Evolutionary conservation across 2,329 filamentous ascomycete species (phyloP), one percentile per base, ranked within the genome.

Genomic region (Triangularia setosa): DNA sequence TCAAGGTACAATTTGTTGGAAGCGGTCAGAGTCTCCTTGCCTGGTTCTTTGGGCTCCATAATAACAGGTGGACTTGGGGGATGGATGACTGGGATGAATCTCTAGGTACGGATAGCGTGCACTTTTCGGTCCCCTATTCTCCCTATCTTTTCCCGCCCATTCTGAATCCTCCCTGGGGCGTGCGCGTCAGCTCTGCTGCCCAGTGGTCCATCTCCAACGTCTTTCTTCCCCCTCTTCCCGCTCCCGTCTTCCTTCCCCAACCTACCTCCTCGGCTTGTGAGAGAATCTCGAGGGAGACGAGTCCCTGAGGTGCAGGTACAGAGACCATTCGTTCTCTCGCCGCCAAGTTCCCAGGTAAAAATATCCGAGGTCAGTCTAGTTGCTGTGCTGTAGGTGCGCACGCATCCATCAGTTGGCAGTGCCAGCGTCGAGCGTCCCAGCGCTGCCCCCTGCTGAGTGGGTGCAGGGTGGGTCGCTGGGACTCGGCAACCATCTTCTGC

Each of bases 81-180:
- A 48, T 2, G 40, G n/a, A 11, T 21, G 40, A 9, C n/a, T 8
- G n/a, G 40, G n/a, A 21, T 48, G 40, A 5, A 21, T 21, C n/a
- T 48, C 7, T 9, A 8, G n/a, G n/a, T n/a, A n/a, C n/a, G n/a
- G n/a, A n/a, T n/a, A n/a, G n/a, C n/a, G n/a, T n/a, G n/a, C n/a
- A n/a, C n/a, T n/a, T n/a, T n/a, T n/a, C n/a, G 40, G 40, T 48
- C n/a, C n/a, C 40, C 40, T 48, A 48, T 21, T 48, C 64, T 64
- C 35, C 60, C 28, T 64, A 48, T 62, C 40, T 21, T 48, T 9
- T 48, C 40, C n/a, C n/a, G n/a, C n/a, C n/a, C n/a, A n/a, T n/a
- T n/a, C 16, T 21, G 21, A 21, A 48, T 6, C 35, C 35, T 40
- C 35, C 35, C 35, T 40, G 35, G 14, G 14, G 7, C 7, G 30